Base-by-base conservation (phyloP, 2,329 filamentous ascomycete genomes). In the Claviceps humidiphila region DNA sequence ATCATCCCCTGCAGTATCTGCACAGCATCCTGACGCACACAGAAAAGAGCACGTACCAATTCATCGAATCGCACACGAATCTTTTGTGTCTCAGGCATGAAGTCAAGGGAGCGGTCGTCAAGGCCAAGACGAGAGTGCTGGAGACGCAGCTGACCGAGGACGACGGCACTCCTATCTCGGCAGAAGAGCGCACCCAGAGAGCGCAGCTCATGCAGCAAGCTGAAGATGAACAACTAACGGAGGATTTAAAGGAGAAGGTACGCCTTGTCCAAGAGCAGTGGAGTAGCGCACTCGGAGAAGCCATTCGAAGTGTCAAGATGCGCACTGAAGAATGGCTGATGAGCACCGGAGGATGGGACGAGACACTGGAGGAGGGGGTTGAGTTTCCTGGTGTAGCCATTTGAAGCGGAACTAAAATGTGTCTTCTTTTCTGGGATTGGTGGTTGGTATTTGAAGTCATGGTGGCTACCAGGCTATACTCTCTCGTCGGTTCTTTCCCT, bases 1-100 rank as follows among this genome's bases (percentile, higher is more conserved):
- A 80, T 1, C 87, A 89, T 62, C 93, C 93, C 11, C 69, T 96
- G 63, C 89, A 96, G 68, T 97, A 98, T 65, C 76, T 98, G 0
- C 93, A 89, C 66, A 85, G 82, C 47, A 72, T 97, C 24, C 75
- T 98, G 8, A 78, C 84, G 5, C 91, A 97, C 61, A 85, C 89
- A 0, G 88, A 94, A 65, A 95, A 93, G 71, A 90, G 85, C 60
- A 91, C 89, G 8, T 94, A 95, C 63, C 93, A 97, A 66, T 97
- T 95, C 68, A 96, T 97, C 61, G 93, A 97, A 71, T 86, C 83
- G 6, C 91, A 97, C 71, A 91, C 82, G 34, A 96, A 96, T 63
- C 73, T 96, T 38, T 75, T 95, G 24, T 97, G 91, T 62, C 74
- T 97, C 40, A 70, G 95, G 53, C 93, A 96, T 61, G 89, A 96